These are phyloP conservation scores for Lathyrus sativus DNA, from an alignment of 306 rosid species.

Conservation along the genomic window DNA sequence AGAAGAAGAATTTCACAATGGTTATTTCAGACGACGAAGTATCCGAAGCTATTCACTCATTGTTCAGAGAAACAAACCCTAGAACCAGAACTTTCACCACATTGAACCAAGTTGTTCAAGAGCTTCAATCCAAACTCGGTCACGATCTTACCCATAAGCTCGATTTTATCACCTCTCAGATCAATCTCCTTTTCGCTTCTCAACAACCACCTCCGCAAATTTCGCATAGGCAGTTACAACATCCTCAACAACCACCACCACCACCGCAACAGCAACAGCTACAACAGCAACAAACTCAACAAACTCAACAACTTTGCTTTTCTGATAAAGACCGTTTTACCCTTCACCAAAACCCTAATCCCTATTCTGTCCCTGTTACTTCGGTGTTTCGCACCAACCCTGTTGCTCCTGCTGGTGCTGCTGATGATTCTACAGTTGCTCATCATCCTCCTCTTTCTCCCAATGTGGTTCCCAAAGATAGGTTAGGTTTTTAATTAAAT, in stretches of 20 bases:
- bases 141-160: conserved; percentile 67
- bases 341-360: conserved; percentile 68
- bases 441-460: conserved; percentile 20
- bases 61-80: conserved; percentile 54
- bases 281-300: background rate
- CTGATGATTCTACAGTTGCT: conserved; percentile 4
- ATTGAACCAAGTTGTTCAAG: conserved; percentile 59
- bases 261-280: background rate
- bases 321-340: conserved; percentile 54
- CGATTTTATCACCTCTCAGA: conserved; percentile 66
- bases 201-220: conserved; percentile 7
- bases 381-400: conserved; percentile 51
- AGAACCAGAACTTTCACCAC: conserved; percentile 45
- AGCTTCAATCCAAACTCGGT: conserved; percentile 70
- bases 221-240: background rate
- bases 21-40: conserved; percentile 73
- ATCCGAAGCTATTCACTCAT: conserved; percentile 57
- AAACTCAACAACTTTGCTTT: background rate
- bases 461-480: conserved; percentile 56
- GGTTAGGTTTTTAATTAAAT: conserved; percentile 40
- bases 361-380: conserved; percentile 40
- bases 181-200: conserved; percentile 50
- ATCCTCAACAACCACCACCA: conserved; percentile 25
- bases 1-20: conserved; percentile 32
- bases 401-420: conserved; percentile 37